Percentiles rank a stretch among this genome's conserved stretches.
phyloP scores from a whole-genome alignment of 83 land plant species.

The Thuja plicata region DNA sequence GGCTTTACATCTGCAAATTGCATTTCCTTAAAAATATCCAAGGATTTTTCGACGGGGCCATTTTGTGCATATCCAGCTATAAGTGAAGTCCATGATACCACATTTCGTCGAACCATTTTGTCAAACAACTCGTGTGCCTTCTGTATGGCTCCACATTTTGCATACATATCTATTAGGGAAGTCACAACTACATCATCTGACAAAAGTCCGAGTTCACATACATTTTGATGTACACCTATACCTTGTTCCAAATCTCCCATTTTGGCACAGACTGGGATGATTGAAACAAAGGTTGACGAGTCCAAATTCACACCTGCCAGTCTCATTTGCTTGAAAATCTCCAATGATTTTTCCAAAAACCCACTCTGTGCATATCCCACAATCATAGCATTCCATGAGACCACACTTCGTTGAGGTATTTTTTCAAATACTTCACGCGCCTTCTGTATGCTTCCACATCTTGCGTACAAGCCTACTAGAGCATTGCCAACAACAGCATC shows the following conservation, averaged over 20 bases:
- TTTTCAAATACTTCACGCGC: neutral
- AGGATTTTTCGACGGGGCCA: slow-evolving; percentile 36
- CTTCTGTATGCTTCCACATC: neutral
- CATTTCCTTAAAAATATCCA: slow-evolving; percentile 48
- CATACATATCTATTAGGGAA: neutral
- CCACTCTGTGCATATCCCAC: neutral
- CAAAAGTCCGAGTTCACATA: neutral
- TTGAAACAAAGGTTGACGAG: neutral
- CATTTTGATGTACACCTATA: neutral
- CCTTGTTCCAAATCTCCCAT: neutral
- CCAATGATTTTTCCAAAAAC: neutral
- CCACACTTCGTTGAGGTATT: neutral
- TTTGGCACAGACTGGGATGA: neutral
- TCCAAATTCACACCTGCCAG: neutral
- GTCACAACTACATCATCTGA: neutral
- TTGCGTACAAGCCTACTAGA: neutral
- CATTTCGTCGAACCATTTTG: slow-evolving; percentile 28
- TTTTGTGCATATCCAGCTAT: slow-evolving; percentile 29
- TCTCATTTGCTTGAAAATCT: neutral
- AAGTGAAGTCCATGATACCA: slow-evolving; percentile 55
- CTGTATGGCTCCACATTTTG: neutral
- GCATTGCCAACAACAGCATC: neutral
- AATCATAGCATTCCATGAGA: neutral
- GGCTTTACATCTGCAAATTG: slow-evolving; percentile 26
- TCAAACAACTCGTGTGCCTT: slow-evolving; percentile 23